Percentiles rank a stretch among this genome's conserved stretches.
Conservation (phyloP, 495 filamentous ascomycete species). For the Trichoderma orchidacearum region DNA sequence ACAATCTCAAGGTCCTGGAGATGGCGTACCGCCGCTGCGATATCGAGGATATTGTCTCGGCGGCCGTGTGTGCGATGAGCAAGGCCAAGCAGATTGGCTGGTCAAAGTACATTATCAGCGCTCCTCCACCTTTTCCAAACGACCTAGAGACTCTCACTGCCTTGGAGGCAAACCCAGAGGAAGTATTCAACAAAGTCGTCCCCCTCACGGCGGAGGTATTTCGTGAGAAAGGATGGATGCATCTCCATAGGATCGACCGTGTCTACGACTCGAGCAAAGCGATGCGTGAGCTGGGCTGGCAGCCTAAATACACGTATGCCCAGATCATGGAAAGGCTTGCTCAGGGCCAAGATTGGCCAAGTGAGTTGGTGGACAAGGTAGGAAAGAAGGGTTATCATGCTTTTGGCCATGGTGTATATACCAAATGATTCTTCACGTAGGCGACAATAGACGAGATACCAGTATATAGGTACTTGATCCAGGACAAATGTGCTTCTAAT, state of each 20-base stretch:
- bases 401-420: conserved; percentile 14
- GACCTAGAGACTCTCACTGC: background rate
- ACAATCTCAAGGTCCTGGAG: conserved; percentile 18
- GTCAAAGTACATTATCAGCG: conserved; percentile 13
- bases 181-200: background rate
- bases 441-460: no score
- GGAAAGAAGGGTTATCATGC: conserved; percentile 17
- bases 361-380: conserved; percentile 9
- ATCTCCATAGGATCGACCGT: conserved; percentile 12
- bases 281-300: conserved; percentile 12
- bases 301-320: conserved; percentile 13
- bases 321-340: conserved; percentile 8
- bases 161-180: conserved; percentile 5
- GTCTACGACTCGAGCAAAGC: conserved; percentile 16
- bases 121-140: conserved; percentile 9
- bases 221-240: conserved; percentile 11
- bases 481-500: no score
- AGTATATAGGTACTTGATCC: no score
- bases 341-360: conserved; percentile 15
- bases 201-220: conserved; percentile 7
- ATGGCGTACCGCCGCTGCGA: conserved; percentile 16
- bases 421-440: background rate
- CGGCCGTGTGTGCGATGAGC: conserved; percentile 11
- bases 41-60: conserved; percentile 12
- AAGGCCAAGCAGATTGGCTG: conserved; percentile 2